Evolutionary conservation across 495 filamentous ascomycete species (phyloP).

Genomic region (Apiosordaria backusii): DNA sequence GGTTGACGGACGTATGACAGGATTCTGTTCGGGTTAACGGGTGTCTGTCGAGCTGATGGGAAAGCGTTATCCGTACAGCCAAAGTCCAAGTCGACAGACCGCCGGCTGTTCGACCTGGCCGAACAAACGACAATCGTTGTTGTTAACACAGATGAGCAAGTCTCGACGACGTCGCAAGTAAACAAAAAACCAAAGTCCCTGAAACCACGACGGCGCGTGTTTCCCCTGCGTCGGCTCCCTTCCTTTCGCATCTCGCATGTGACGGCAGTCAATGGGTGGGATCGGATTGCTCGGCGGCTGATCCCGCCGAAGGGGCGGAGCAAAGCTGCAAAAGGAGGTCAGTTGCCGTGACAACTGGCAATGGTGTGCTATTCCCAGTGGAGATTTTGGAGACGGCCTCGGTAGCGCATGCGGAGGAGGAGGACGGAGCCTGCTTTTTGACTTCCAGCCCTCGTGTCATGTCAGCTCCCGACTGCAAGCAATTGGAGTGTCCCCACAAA

Average conservation of each 20-base stretch:
- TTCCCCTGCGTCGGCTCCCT: not conserved
- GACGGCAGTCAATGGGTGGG: not conserved
- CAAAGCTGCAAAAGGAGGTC: not conserved
- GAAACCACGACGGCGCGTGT: not conserved
- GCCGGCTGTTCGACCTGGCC: not conserved
- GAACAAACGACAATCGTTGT: not conserved
- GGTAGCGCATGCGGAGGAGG: constrained; percentile 11
- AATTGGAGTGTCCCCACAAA: not conserved
- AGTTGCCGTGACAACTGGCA: constrained; percentile 26
- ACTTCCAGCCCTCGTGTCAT: not conserved
- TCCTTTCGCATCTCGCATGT: not conserved
- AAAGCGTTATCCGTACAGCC: not conserved
- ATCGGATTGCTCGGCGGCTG: not conserved
- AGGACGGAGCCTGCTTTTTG: not conserved
- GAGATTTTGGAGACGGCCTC: constrained; percentile 20
- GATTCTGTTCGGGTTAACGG: not conserved
- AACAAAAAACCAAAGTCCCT: not conserved
- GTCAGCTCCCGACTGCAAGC: not conserved
- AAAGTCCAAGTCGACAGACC: not conserved
- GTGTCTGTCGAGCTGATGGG: not conserved
- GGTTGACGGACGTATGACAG: not conserved
- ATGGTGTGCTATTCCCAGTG: constrained; percentile 17
- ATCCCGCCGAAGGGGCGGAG: constrained; percentile 1
- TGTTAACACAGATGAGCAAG: no score
- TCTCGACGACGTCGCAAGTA: not conserved